A percentile compares a stretch with the other conserved stretches of the same genome.
Evolutionary conservation across 2,329 filamentous ascomycete species (phyloP).

Genomic region (Blastomyces silverae): DNA sequence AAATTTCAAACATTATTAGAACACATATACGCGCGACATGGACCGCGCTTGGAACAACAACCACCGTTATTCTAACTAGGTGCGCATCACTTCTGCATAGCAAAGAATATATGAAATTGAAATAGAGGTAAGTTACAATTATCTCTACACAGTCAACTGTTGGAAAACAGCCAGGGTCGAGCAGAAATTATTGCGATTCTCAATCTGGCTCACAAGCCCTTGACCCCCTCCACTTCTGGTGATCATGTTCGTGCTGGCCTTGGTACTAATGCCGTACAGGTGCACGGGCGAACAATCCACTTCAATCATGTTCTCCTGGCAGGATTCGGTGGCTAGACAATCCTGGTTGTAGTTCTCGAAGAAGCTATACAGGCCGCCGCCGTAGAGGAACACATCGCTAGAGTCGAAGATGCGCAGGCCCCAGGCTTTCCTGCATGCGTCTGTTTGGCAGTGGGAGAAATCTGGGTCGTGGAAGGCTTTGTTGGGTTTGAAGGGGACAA

Average conservation of each 20-base stretch:
- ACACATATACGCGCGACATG: too few species aligned
- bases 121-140: background rate
- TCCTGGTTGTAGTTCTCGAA: slow-evolving; percentile 72
- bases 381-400: slow-evolving; percentile 60
- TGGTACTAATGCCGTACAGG: slow-evolving; percentile 65
- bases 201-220: slow-evolving; percentile 34
- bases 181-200: slow-evolving; percentile 41
- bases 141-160: slow-evolving; percentile 19
- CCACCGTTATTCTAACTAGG: too few species aligned
- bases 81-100: too few species aligned
- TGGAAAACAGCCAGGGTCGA: slow-evolving; percentile 42
- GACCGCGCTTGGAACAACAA: too few species aligned
- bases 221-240: slow-evolving; percentile 39
- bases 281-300: slow-evolving; percentile 55
- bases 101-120: background rate
- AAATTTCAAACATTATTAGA: too few species aligned
- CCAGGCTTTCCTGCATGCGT: slow-evolving; percentile 65
- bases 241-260: slow-evolving; percentile 68
- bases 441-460: slow-evolving; percentile 56
- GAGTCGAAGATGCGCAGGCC: slow-evolving; percentile 66
- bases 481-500: slow-evolving; percentile 1
- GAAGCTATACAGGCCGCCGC: slow-evolving; percentile 72
- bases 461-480: slow-evolving; percentile 27
- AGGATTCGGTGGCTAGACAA: slow-evolving; percentile 61
- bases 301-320: slow-evolving; percentile 71